Conservation (phyloP, 805 yeast species). For the Pichia cabralensis region DNA sequence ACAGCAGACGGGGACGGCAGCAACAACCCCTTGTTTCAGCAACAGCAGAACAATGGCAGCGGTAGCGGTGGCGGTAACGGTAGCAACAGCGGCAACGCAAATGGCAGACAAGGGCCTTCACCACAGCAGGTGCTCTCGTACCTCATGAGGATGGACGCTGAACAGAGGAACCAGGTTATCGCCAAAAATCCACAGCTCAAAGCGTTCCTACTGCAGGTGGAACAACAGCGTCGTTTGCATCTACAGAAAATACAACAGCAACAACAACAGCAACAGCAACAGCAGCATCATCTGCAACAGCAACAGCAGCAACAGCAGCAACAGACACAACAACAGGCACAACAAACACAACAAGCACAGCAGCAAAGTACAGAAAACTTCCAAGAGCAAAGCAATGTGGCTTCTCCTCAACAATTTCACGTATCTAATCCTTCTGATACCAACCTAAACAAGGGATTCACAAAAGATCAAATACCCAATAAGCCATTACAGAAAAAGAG, state of each 20-base stretch:
- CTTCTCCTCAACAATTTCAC: too few relatives aligned
- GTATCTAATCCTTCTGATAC: too few relatives aligned
- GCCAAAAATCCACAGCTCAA: slow-evolving; percentile 27
- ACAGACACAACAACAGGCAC: too few relatives aligned
- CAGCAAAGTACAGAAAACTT: too few relatives aligned
- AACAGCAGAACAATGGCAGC: too few relatives aligned
- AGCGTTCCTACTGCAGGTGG: slow-evolving; percentile 24
- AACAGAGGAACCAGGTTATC: slow-evolving; percentile 24
- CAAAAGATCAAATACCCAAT: slow-evolving; percentile 6
- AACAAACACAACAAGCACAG: too few relatives aligned
- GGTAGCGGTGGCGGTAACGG: too few relatives aligned
- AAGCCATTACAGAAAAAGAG: slow-evolving; percentile 7
- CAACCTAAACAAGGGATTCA: too few relatives aligned
- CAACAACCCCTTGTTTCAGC: too few relatives aligned
- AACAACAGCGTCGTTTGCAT: slow-evolving; percentile 24
- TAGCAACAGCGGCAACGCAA: background rate
- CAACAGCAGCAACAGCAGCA: slow-evolving; percentile 1
- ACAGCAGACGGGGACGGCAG: too few relatives aligned
- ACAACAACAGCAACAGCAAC: slow-evolving; percentile 8
- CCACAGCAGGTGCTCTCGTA: slow-evolving; percentile 24
- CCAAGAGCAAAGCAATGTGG: too few relatives aligned
- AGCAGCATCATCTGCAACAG: too few relatives aligned
- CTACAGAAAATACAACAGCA: slow-evolving; percentile 22
- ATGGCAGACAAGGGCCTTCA: slow-evolving; percentile 14
- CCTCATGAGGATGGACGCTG: slow-evolving; percentile 27